Percentiles rank a stretch among this genome's conserved stretches.
These are phyloP conservation scores for Euphorbia tirucalli DNA, from an alignment of 345 rosid genomes.

Conservation along the genomic window DNA sequence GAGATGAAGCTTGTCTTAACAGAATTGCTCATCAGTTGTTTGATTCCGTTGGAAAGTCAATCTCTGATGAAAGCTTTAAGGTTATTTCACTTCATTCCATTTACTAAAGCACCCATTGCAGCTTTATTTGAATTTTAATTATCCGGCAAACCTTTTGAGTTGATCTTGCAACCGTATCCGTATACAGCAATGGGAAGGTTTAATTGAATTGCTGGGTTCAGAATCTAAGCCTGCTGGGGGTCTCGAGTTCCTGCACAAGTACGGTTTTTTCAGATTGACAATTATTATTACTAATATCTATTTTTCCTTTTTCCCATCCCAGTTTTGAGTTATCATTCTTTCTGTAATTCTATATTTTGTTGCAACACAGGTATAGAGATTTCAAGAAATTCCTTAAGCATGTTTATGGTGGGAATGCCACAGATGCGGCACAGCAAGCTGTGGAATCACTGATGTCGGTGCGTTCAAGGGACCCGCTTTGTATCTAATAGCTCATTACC, in stretches of 20 bases:
- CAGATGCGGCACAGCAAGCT: slow-evolving; percentile 61
- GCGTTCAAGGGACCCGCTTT: too few relatives aligned
- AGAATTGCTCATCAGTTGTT: slow-evolving; percentile 85
- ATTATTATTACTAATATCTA: background rate
- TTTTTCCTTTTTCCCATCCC: background rate
- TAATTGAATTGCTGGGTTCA: slow-evolving; percentile 77
- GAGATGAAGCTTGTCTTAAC: slow-evolving; percentile 61
- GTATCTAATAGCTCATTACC: background rate
- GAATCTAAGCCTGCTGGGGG: slow-evolving; percentile 80
- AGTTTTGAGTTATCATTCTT: background rate
- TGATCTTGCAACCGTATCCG: background rate
- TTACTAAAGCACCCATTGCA: slow-evolving; percentile 1
- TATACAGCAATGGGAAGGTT: slow-evolving; percentile 95
- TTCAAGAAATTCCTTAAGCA: slow-evolving; percentile 77
- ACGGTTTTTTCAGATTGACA: slow-evolving; percentile 20
- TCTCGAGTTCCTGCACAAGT: slow-evolving; percentile 92
- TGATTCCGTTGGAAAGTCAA: slow-evolving; percentile 86
- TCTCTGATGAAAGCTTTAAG: slow-evolving; percentile 91
- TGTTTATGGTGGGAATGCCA: slow-evolving; percentile 52
- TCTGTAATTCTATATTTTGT: slow-evolving; percentile 3
- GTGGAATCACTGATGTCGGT: slow-evolving; percentile 81
- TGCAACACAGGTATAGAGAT: slow-evolving; percentile 71
- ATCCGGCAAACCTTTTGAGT: slow-evolving; percentile 6
- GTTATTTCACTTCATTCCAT: slow-evolving; percentile 28
- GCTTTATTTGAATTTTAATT: background rate